phyloP scores from a whole-genome alignment of 768 basidiomycete genomes.

The Leccinum subgranulosum region DNA sequence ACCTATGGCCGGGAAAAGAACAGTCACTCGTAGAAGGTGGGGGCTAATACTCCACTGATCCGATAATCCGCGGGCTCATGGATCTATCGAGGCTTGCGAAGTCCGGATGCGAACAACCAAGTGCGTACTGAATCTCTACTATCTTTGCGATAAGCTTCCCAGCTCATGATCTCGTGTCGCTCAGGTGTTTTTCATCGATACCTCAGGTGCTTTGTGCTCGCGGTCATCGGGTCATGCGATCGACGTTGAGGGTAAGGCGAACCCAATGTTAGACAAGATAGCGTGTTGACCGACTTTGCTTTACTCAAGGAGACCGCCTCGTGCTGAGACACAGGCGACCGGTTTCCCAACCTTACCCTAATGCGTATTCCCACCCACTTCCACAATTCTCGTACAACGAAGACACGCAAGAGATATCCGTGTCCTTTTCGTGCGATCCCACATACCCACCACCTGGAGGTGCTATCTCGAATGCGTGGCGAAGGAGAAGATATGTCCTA shows the following conservation, averaged over 20 bases:
- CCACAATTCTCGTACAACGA: slow-evolving; percentile 64
- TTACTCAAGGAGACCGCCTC: slow-evolving; percentile 51
- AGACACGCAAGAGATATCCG: slow-evolving; percentile 54
- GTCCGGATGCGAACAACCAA: slow-evolving; percentile 72
- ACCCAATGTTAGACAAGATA: neutral
- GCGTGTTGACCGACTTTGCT: slow-evolving; percentile 6
- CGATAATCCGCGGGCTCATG: slow-evolving; percentile 11
- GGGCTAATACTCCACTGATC: neutral
- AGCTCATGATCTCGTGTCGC: neutral
- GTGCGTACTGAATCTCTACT: slow-evolving; percentile 30
- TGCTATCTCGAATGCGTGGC: slow-evolving; percentile 48
- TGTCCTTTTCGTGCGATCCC: slow-evolving; percentile 63
- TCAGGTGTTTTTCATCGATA: slow-evolving; percentile 84
- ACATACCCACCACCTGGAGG: slow-evolving; percentile 45
- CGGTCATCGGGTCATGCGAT: slow-evolving; percentile 78
- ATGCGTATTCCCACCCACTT: slow-evolving; percentile 70
- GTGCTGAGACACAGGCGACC: slow-evolving; percentile 78
- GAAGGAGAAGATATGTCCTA: slow-evolving; percentile 56
- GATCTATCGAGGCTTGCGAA: slow-evolving; percentile 52
- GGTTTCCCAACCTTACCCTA: slow-evolving; percentile 74
- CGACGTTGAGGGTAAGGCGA: slow-evolving; percentile 64
- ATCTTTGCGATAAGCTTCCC: neutral
- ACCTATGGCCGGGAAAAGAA: slow-evolving; percentile 73
- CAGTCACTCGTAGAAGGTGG: slow-evolving; percentile 74
- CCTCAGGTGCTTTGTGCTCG: slow-evolving; percentile 72